A percentile compares a stretch with the other conserved stretches of the same genome.
Evolutionary conservation across 352 stramenopile species (phyloP).

Genomic region (Phytophthora sojae): DNA sequence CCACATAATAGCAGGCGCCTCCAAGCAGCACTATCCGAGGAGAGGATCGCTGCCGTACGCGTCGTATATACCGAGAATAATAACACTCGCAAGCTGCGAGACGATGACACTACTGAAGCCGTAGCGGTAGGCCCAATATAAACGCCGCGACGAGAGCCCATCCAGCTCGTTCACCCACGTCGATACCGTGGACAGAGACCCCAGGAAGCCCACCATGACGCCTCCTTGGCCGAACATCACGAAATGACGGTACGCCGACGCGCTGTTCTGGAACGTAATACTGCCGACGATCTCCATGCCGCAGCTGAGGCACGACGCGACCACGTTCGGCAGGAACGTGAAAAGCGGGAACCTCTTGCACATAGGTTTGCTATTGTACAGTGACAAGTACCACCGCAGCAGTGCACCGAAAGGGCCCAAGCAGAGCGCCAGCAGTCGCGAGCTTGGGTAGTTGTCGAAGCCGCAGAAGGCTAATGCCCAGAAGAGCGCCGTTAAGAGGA

Average conservation of each 20-base stretch:
- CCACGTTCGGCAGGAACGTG: constrained; percentile 72
- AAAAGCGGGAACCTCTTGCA: constrained; percentile 70
- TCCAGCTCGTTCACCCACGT: constrained; percentile 75
- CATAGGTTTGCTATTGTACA: constrained; percentile 53
- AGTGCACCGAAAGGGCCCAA: constrained; percentile 68
- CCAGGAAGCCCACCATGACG: constrained; percentile 60
- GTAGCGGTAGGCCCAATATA: constrained; percentile 67
- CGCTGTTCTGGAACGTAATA: constrained; percentile 32
- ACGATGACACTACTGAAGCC: constrained; percentile 54
- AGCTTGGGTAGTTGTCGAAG: constrained; percentile 59
- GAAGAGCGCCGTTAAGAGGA: constrained; percentile 43
- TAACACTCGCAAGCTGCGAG: constrained; percentile 64
- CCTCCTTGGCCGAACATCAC: constrained; percentile 56
- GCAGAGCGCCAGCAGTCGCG: constrained; percentile 58
- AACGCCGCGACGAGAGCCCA: constrained; percentile 47
- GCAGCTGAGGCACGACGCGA: constrained; percentile 60
- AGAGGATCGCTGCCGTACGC: constrained; percentile 51
- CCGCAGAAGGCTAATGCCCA: constrained; percentile 58
- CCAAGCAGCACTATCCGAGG: constrained; percentile 27
- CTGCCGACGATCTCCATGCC: constrained; percentile 53
- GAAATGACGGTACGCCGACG: constrained; percentile 45
- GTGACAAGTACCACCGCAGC: constrained; percentile 62
- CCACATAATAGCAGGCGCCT: constrained; percentile 25
- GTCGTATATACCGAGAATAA: constrained; percentile 61
- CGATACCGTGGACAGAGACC: constrained; percentile 77